Percentiles rank a stretch among this genome's conserved stretches.
Conservation (phyloP, 1,139 yeast genomes). For the Meyerozyma smithsonii region DNA sequence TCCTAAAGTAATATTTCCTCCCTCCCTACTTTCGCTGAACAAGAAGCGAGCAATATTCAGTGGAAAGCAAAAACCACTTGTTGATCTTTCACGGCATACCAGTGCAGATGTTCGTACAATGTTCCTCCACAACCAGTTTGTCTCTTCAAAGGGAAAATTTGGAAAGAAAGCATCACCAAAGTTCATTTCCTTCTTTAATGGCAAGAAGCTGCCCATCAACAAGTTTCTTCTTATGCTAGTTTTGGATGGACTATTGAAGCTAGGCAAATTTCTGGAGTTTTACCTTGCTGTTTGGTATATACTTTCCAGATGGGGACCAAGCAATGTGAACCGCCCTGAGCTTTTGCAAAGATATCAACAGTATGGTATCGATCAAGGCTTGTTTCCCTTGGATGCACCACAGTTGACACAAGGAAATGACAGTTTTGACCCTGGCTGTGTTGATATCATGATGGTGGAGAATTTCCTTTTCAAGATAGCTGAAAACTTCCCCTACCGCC, state of each 20-base stretch:
- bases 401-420: too few species aligned
- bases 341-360: not conserved
- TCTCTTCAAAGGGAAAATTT: constrained; percentile 18
- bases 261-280: constrained; percentile 32
- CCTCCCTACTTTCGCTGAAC: constrained; percentile 21
- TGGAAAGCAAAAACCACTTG: constrained; percentile 23
- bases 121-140: constrained; percentile 13
- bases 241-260: constrained; percentile 28
- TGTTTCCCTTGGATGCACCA: not conserved
- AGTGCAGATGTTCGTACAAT: constrained; percentile 15
- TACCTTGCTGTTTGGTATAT: constrained; percentile 25
- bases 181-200: constrained; percentile 5
- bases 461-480: constrained; percentile 31
- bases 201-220: constrained; percentile 18
- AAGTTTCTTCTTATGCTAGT: constrained; percentile 27
- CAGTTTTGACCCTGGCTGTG: constrained; percentile 9
- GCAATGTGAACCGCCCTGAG: not conserved
- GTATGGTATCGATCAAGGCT: not conserved
- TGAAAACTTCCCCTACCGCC: constrained; percentile 17
- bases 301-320: not conserved
- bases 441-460: constrained; percentile 26
- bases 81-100: constrained; percentile 28
- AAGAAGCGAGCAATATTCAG: constrained; percentile 21
- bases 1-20: constrained; percentile 31
- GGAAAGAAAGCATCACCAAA: constrained; percentile 16